Percentiles rank a stretch among this genome's conserved stretches.
Evolutionary conservation across 2,329 filamentous ascomycete species (phyloP).

Genomic region (Tolypocladium guangdongense): DNA sequence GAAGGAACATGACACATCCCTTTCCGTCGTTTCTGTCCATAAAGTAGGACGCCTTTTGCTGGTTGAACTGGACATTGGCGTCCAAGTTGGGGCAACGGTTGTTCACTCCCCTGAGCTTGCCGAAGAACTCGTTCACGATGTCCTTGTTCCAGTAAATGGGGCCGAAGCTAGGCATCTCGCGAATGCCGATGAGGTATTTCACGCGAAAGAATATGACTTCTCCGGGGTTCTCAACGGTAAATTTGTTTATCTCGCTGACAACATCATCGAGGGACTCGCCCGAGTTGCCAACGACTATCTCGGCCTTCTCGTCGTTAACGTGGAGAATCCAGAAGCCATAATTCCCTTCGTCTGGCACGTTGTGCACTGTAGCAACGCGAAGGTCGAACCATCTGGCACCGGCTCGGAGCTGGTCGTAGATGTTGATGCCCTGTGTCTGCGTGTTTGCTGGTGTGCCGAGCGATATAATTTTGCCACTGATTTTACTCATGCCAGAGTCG

Average conservation of each 20-base stretch:
- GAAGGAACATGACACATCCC: slow-evolving; percentile 22
- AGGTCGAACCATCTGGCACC: slow-evolving; percentile 38
- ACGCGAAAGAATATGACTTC: slow-evolving; percentile 36
- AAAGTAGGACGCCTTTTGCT: slow-evolving; percentile 15
- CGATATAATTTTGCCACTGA: slow-evolving; percentile 21
- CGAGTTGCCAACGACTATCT: slow-evolving; percentile 31
- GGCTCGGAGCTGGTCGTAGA: slow-evolving; percentile 32
- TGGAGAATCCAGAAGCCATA: slow-evolving; percentile 30
- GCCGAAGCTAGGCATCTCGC: slow-evolving; percentile 17
- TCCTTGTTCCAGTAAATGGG: slow-evolving; percentile 23
- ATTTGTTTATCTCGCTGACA: slow-evolving; percentile 31
- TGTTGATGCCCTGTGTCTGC: slow-evolving; percentile 31
- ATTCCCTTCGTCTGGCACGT: not conserved
- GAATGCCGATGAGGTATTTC: slow-evolving; percentile 28
- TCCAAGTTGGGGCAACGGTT: slow-evolving; percentile 24
- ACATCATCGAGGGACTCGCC: slow-evolving; percentile 31
- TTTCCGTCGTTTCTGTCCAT: slow-evolving; percentile 20
- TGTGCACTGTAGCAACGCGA: slow-evolving; percentile 23
- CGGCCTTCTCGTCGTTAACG: slow-evolving; percentile 22
- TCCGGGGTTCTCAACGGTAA: slow-evolving; percentile 28
- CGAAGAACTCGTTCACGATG: slow-evolving; percentile 31
- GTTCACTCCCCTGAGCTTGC: slow-evolving; percentile 27
- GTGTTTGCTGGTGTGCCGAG: slow-evolving; percentile 29
- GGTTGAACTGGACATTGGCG: slow-evolving; percentile 10
- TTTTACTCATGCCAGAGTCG: slow-evolving; percentile 35